Evolutionary conservation across 23 red algal genomes (phyloP).

Genomic region (Gracilaria vermiculophylla): DNA sequence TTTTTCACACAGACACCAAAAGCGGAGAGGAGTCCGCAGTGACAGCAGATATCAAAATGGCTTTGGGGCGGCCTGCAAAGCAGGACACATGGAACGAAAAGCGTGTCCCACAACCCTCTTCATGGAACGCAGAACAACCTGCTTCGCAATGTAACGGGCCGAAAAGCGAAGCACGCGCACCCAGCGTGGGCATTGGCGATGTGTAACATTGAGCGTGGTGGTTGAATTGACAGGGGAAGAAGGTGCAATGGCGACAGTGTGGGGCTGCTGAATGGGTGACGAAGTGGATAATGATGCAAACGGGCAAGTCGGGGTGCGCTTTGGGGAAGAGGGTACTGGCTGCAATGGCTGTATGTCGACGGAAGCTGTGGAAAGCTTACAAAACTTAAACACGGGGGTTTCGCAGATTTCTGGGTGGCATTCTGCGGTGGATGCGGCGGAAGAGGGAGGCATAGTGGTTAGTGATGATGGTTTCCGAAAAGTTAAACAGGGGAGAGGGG

Average conservation of each 20-base stretch:
- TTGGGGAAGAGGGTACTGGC: neutral
- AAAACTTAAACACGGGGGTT: neutral
- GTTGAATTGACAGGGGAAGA: neutral
- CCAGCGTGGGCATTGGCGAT: constrained; percentile 48
- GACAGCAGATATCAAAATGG: neutral
- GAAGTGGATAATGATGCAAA: neutral
- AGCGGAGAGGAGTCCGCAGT: neutral
- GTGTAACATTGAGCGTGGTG: constrained; percentile 1
- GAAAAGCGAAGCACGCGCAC: constrained; percentile 64
- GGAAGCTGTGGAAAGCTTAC: neutral
- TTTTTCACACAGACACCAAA: neutral
- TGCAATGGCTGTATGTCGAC: constrained; percentile 2
- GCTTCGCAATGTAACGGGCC: constrained; percentile 42
- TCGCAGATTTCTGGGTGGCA: neutral
- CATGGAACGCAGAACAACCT: constrained; percentile 46
- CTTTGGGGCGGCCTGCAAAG: constrained; percentile 17
- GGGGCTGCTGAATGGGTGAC: neutral
- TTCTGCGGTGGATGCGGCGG: neutral
- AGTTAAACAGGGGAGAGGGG: neutral
- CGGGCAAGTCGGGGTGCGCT: neutral
- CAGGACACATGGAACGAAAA: constrained; percentile 14
- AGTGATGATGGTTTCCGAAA: too few species aligned
- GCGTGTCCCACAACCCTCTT: constrained; percentile 19
- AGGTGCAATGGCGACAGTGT: neutral
- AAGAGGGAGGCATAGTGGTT: neutral